Evolutionary conservation across 257 asterid genomes (phyloP).

Genomic region (Agastache rugosa): DNA sequence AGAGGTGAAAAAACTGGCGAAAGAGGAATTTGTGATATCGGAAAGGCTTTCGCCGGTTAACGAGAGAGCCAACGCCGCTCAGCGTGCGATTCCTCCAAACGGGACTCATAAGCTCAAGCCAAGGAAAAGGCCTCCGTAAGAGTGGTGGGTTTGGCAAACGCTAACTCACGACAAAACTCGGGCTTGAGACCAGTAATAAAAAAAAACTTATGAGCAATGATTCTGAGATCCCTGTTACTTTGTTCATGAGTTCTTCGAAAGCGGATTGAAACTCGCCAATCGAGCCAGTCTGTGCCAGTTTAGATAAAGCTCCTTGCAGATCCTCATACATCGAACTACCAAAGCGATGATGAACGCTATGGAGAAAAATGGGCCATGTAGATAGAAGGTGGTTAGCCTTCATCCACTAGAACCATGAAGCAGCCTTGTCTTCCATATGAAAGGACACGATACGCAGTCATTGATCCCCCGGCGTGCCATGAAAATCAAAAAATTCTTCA

Average conservation of each 20-base stretch:
- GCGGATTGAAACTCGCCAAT: background rate
- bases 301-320: background rate
- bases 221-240: background rate
- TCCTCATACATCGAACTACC: background rate
- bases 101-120: background rate
- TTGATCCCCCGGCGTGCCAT: background rate
- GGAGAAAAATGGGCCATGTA: background rate
- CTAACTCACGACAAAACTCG: background rate
- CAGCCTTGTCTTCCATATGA: background rate
- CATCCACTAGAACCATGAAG: background rate
- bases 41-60: no score
- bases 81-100: background rate
- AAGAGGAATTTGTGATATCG: background rate
- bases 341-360: background rate
- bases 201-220: background rate
- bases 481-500: background rate
- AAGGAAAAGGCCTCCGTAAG: background rate
- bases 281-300: background rate
- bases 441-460: background rate
- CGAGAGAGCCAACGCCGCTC: background rate
- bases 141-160: background rate
- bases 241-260: no score
- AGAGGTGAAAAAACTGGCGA: background rate
- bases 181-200: background rate
- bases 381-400: background rate